Evolutionary conservation across 805 yeast genomes (phyloP).

Genomic region (Candida loeiensis): DNA sequence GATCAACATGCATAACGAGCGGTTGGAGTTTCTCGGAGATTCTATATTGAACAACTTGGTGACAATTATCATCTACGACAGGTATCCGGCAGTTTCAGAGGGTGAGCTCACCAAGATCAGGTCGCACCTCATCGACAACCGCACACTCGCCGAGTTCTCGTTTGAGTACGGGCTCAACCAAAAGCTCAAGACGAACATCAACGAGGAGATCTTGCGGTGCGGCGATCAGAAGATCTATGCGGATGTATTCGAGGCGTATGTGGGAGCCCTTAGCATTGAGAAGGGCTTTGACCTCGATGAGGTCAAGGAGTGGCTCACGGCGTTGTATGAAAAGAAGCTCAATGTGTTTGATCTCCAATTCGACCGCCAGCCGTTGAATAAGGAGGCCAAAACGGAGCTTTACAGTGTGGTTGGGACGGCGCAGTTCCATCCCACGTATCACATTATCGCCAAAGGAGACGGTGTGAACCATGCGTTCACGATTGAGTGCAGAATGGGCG

Average conservation of each 20-base stretch:
- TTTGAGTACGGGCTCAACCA: constrained; percentile 62
- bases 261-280: constrained; percentile 78
- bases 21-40: constrained; percentile 89
- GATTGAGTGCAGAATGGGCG: constrained; percentile 65
- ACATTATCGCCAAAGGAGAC: constrained; percentile 43
- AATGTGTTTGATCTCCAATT: constrained; percentile 29
- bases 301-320: constrained; percentile 55
- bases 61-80: constrained; percentile 60
- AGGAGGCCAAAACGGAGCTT: constrained; percentile 71
- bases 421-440: constrained; percentile 57
- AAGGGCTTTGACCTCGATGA: constrained; percentile 43
- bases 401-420: constrained; percentile 81
- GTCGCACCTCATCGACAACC: constrained; percentile 68
- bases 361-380: constrained; percentile 42
- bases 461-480: constrained; percentile 49
- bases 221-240: constrained; percentile 74
- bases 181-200: constrained; percentile 48
- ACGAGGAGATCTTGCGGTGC: constrained; percentile 39
- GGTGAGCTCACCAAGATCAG: constrained; percentile 76
- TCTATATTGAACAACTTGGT: constrained; percentile 72
- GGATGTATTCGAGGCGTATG: constrained; percentile 90
- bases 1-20: constrained; percentile 69
- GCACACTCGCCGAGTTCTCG: constrained; percentile 68
- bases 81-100: constrained; percentile 70
- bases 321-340: constrained; percentile 48